phyloP scores from a whole-genome alignment of 306 rosid species.

The Crataegus laevigata region DNA sequence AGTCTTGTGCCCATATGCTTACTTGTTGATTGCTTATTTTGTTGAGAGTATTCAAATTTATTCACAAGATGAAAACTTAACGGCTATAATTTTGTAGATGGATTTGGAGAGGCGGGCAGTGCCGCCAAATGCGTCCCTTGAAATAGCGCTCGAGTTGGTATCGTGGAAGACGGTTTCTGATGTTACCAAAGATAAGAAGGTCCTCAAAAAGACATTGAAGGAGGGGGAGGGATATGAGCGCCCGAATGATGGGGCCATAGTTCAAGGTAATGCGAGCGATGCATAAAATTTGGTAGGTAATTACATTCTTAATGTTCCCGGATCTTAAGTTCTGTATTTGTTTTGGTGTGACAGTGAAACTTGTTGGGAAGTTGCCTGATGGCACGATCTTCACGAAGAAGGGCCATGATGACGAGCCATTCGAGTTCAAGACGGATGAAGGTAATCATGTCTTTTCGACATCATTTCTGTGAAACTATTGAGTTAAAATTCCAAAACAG shows the following conservation, averaged over 20 bases:
- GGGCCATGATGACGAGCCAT: constrained; percentile 47
- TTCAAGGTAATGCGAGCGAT: constrained; percentile 19
- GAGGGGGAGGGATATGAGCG: constrained; percentile 87
- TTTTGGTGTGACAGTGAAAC: constrained; percentile 42
- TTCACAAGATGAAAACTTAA: not conserved
- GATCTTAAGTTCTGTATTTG: not conserved
- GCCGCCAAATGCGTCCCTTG: constrained; percentile 70
- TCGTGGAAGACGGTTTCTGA: constrained; percentile 84
- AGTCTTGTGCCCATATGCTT: not conserved
- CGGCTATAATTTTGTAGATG: constrained; percentile 37
- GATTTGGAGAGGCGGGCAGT: constrained; percentile 76
- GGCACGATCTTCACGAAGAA: constrained; percentile 54
- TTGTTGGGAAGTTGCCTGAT: constrained; percentile 62
- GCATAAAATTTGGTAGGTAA: not conserved
- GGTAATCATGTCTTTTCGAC: constrained; percentile 23
- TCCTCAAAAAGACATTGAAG: constrained; percentile 55
- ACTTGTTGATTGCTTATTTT: not conserved
- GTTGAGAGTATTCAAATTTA: too few relatives aligned
- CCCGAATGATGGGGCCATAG: constrained; percentile 78
- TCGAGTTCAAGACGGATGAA: constrained; percentile 72
- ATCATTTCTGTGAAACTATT: not conserved
- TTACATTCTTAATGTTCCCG: not conserved
- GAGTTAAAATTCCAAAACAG: not conserved
- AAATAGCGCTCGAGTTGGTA: constrained; percentile 60
- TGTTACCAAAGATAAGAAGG: constrained; percentile 61